A percentile compares a stretch with the other conserved stretches of the same genome.
Evolutionary conservation across 1,284 basidiomycete species (phyloP).

Genomic region (Afroboletus lepidellus): DNA sequence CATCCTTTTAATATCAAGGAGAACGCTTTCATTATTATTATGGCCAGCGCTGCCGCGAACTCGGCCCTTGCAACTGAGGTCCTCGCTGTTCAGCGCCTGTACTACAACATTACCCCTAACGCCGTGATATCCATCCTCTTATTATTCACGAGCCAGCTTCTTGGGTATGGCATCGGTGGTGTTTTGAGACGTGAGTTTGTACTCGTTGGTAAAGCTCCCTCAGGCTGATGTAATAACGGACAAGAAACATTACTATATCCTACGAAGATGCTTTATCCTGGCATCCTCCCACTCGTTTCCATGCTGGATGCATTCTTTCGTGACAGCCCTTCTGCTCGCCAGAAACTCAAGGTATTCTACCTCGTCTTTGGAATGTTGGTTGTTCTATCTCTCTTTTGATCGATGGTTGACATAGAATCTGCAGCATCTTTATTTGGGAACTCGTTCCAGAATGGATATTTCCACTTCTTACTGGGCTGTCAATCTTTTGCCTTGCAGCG

Average conservation of each 20-base stretch:
- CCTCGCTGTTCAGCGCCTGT: slow-evolving; percentile 58
- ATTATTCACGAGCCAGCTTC: slow-evolving; percentile 59
- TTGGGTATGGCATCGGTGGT: slow-evolving; percentile 61
- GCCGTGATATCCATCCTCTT: slow-evolving; percentile 54
- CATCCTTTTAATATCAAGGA: slow-evolving; percentile 48
- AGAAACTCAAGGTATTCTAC: slow-evolving; percentile 50
- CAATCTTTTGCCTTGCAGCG: slow-evolving; percentile 58
- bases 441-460: slow-evolving; percentile 53
- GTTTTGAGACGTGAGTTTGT: slow-evolving; percentile 44
- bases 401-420: background rate
- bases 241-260: slow-evolving; percentile 57
- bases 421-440: slow-evolving; percentile 52
- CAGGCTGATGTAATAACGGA: slow-evolving; percentile 20
- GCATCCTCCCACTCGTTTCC: slow-evolving; percentile 51
- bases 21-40: slow-evolving; percentile 64
- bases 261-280: slow-evolving; percentile 63
- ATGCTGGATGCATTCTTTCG: slow-evolving; percentile 58
- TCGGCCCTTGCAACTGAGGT: slow-evolving; percentile 67
- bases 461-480: slow-evolving; percentile 48
- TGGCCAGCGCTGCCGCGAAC: slow-evolving; percentile 63
- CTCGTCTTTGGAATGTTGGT: slow-evolving; percentile 43
- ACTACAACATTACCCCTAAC: slow-evolving; percentile 56
- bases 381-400: fast-evolving
- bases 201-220: slow-evolving; percentile 6
- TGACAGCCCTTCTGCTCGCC: slow-evolving; percentile 43